Base-by-base conservation (phyloP, 192 early-diverging fungal species). In the Obelidium mucronatum region DNA sequence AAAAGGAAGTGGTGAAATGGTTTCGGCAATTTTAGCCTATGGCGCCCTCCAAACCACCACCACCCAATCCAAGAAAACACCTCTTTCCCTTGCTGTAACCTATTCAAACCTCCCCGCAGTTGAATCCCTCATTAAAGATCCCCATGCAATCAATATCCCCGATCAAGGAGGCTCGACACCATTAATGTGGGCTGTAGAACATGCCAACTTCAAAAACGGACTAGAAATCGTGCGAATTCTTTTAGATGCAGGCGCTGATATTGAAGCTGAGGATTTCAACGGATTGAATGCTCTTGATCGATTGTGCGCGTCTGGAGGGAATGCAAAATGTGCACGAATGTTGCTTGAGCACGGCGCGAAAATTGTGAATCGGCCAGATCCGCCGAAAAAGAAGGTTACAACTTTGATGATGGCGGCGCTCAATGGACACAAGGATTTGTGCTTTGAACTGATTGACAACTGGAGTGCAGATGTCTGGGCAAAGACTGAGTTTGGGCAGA, bases 131-230 rank as follows among this genome's bases (percentile, higher is more conserved):
- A n/a, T 84, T 0, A 33, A 52, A 33, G 70, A 79, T 51, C 65
- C 63, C 35, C 42, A 44, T 31, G 65, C 65, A 3, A 56, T 79
- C 39, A 60, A 81, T 48, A 58, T 61, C 17, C 40, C 76, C 11
- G 86, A 87, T 67, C 80, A 76, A 35, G 82, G 80, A 42, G 86
- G 86, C 31, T 77, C 77, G 31, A 87, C 86, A 15, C 78, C 81
- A 24, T 79, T 87, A 30, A 87, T 85, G 86, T 83, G 81, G 81
- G 83, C 86, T 6, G 80, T 78, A 26, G 86, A 87, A 53, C 81
- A 82, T 48, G 81, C 77, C 1, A 81, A 69, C 53, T 56, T 75
- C 35, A 77, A 80, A 53, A 67, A 81, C 40, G 86, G 81, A 40
- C 40, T 79, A 26, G 78, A 74, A 13, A 80, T 87, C 44, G 74